phyloP scores from a whole-genome alignment of 257 asterid genomes.

The Salvia splendens region DNA sequence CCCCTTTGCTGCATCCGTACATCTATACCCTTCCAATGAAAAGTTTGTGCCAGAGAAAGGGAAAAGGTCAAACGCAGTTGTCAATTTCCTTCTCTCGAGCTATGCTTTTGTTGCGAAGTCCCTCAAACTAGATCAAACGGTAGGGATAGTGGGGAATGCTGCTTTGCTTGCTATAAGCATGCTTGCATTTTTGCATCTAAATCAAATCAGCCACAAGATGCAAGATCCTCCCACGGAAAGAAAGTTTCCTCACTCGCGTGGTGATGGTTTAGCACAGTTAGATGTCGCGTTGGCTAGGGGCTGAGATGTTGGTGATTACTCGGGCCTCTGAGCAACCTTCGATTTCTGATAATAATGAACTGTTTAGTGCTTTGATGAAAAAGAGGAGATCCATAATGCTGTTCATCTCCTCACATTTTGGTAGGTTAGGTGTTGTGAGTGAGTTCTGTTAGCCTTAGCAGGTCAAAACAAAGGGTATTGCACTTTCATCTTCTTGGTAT shows the following conservation, averaged over 20 bases:
- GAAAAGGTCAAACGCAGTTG: constrained; percentile 47
- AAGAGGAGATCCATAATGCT: constrained; percentile 4
- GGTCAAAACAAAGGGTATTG: constrained; percentile 19
- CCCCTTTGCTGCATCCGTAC: constrained; percentile 57
- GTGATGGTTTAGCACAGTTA: constrained; percentile 42
- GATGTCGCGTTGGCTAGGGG: constrained; percentile 88
- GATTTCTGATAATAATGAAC: constrained; percentile 18
- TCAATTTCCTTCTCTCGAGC: constrained; percentile 55
- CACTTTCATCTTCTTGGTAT: constrained; percentile 10
- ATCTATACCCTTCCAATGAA: constrained; percentile 46
- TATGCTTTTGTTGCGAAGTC: constrained; percentile 54
- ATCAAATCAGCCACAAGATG: constrained; percentile 50
- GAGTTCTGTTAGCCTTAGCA: constrained; percentile 32
- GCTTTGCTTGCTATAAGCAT: constrained; percentile 88
- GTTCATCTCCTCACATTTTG: constrained; percentile 2
- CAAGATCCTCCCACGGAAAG: constrained; percentile 41
- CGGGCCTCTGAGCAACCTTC: not conserved
- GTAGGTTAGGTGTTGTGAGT: constrained; percentile 32
- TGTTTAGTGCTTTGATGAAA: constrained; percentile 24
- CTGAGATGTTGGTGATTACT: constrained; percentile 22
- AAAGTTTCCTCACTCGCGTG: constrained; percentile 39
- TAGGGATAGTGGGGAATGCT: constrained; percentile 85
- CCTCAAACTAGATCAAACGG: constrained; percentile 65
- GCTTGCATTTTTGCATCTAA: constrained; percentile 75
- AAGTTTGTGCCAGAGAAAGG: constrained; percentile 36